Evolutionary conservation across 352 stramenopile species (phyloP).

Genomic region (Globisporangium abappressorium): DNA sequence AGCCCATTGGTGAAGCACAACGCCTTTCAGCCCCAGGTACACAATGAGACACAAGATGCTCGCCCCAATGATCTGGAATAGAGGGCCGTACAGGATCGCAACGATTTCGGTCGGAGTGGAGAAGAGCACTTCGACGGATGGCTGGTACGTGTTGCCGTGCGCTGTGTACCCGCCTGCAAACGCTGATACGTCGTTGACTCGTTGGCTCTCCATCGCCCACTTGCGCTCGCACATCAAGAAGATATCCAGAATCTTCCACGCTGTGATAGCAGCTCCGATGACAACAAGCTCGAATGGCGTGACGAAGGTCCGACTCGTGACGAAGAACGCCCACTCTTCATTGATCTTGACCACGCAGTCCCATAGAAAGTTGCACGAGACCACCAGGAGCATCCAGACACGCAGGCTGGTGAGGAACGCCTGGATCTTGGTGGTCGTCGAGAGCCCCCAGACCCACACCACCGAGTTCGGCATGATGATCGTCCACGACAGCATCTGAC

Average conservation of each 20-base stretch:
- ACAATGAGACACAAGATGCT: conserved; percentile 15
- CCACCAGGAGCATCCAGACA: conserved; percentile 36
- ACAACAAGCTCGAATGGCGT: conserved; percentile 27
- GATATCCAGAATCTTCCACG: conserved; percentile 16
- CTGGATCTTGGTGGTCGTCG: conserved; percentile 32
- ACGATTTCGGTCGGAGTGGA: conserved; percentile 17
- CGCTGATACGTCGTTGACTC: conserved; percentile 18
- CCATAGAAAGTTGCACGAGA: conserved; percentile 34
- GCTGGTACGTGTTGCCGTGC: conserved; percentile 29
- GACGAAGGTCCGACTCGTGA: conserved; percentile 23
- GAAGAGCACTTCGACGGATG: conserved; percentile 17
- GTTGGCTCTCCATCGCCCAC: conserved; percentile 28
- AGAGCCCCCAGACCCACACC: conserved; percentile 43
- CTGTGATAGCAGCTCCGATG: conserved; percentile 19
- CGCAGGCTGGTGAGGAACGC: conserved; percentile 40
- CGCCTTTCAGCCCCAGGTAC: conserved; percentile 15
- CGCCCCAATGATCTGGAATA: conserved; percentile 14
- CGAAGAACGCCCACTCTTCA: conserved; percentile 34
- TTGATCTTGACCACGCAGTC: conserved; percentile 29
- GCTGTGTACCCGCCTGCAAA: conserved; percentile 21
- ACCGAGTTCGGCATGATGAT: conserved; percentile 53
- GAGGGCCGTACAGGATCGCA: conserved; percentile 19
- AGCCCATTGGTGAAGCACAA: conserved; percentile 4
- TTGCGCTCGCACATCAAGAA: conserved; percentile 31
- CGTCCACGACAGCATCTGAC: conserved; percentile 49